Conservation (phyloP, 2,329 filamentous ascomycete genomes). For the Emergomyces pasteurianus region DNA sequence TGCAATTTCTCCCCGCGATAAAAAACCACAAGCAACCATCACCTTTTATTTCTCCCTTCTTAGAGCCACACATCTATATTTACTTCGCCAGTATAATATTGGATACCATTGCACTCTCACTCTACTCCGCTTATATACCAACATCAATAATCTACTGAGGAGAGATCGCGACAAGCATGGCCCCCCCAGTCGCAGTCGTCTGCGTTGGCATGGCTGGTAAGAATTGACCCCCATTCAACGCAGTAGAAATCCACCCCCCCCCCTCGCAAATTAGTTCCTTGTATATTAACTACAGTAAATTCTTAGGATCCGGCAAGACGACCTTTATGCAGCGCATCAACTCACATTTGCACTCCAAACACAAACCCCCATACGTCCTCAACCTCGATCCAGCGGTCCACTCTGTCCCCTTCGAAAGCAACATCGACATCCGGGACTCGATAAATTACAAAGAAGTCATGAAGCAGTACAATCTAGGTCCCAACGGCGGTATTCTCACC, state of each 20-base stretch:
- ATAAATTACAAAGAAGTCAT: slow-evolving; percentile 99
- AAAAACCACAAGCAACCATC: neutral
- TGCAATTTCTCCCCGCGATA: neutral
- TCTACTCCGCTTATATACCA: neutral
- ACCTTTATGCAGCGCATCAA: slow-evolving; percentile 99
- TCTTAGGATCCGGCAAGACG: slow-evolving; percentile 82
- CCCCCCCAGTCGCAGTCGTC: slow-evolving; percentile 65
- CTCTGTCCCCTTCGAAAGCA: slow-evolving; percentile 86
- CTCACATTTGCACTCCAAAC: slow-evolving; percentile 71
- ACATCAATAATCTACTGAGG: neutral
- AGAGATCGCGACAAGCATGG: slow-evolving; percentile 25
- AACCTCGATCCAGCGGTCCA: slow-evolving; percentile 94
- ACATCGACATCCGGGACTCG: slow-evolving; percentile 97
- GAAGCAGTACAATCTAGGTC: slow-evolving; percentile 96
- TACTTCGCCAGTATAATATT: neutral
- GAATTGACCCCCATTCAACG: slow-evolving; percentile 10
- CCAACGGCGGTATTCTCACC: slow-evolving; percentile 93
- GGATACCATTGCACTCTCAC: neutral
- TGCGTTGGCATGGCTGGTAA: slow-evolving; percentile 93
- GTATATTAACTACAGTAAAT: slow-evolving; percentile 4
- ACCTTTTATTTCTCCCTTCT: neutral
- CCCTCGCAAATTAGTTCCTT: neutral
- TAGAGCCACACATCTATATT: neutral
- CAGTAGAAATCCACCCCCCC: neutral
- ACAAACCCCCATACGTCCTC: slow-evolving; percentile 80